phyloP scores from a whole-genome alignment of 805 yeast species.

The Isabelozyma heimii region DNA sequence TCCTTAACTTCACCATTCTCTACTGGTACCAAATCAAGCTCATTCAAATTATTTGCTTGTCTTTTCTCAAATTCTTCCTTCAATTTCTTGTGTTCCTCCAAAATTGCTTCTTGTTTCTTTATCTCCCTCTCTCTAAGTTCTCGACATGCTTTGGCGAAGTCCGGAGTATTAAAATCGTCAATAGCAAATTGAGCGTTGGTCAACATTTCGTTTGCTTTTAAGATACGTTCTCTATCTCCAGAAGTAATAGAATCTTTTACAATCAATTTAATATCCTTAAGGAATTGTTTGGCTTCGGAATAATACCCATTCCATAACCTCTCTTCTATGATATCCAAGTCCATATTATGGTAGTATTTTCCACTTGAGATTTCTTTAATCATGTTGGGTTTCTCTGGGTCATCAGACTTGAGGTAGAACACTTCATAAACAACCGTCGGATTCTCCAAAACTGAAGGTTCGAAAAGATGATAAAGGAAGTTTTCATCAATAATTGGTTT shows the following conservation, averaged over 20 bases:
- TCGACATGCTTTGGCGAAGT: constrained; percentile 72
- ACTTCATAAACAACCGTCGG: constrained; percentile 37
- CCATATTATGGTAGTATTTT: constrained; percentile 77
- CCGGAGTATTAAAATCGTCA: constrained; percentile 79
- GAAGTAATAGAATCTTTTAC: constrained; percentile 69
- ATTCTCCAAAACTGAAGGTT: constrained; percentile 44
- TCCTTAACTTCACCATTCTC: not conserved
- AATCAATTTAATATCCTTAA: constrained; percentile 81
- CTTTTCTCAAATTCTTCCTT: constrained; percentile 20
- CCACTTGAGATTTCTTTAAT: constrained; percentile 80
- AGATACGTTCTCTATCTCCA: constrained; percentile 80
- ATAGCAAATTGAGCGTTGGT: constrained; percentile 95
- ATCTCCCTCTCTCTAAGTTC: constrained; percentile 67
- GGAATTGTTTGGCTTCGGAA: constrained; percentile 86
- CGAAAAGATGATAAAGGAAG: constrained; percentile 72
- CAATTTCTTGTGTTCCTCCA: constrained; percentile 32
- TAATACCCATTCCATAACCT: constrained; percentile 96
- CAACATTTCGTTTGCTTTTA: constrained; percentile 88
- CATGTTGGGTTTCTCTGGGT: constrained; percentile 56
- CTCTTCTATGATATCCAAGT: constrained; percentile 89
- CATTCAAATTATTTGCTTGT: constrained; percentile 7
- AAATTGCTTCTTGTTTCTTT: constrained; percentile 45
- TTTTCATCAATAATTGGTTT: constrained; percentile 87
- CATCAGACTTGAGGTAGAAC: constrained; percentile 45
- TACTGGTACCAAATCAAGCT: not conserved